These are phyloP conservation scores for Botryosphaeria agaves DNA, from an alignment of 2,329 filamentous ascomycete genomes.

Conservation along the genomic window DNA sequence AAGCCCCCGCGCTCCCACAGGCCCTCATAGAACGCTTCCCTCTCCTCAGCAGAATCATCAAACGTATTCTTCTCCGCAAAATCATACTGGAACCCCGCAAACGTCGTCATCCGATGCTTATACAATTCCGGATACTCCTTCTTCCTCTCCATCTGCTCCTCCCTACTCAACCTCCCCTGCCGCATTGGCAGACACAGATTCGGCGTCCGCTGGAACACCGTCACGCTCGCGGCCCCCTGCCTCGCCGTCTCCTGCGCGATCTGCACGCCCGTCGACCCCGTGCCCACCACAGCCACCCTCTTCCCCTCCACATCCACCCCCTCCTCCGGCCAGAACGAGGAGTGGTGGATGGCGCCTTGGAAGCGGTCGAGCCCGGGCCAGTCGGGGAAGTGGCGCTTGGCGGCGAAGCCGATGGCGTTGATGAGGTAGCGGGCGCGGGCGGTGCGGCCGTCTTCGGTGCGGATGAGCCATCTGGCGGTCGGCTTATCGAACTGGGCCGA, in stretches of 20 bases:
- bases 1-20: conserved; percentile 19
- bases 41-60: conserved; percentile 23
- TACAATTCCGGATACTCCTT: conserved; percentile 31
- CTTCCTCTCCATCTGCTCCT: conserved; percentile 33
- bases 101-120: conserved; percentile 31
- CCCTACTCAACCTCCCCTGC: conserved; percentile 26
- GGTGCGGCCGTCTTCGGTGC: conserved; percentile 32
- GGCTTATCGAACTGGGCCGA: conserved; percentile 33
- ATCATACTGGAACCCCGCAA: conserved; percentile 42
- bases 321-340: conserved; percentile 42
- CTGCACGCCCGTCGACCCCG: conserved; percentile 47
- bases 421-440: conserved; percentile 35
- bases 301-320: conserved; percentile 40
- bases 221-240: conserved; percentile 27
- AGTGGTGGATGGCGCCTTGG: conserved; percentile 41
- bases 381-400: conserved; percentile 42
- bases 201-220: conserved; percentile 49
- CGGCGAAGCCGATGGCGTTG: conserved; percentile 38
- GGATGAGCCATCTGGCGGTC: conserved; percentile 31
- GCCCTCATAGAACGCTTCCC: conserved; percentile 25
- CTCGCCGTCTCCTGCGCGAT: conserved; percentile 43
- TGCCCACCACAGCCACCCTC: conserved; percentile 44
- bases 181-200: conserved; percentile 47
- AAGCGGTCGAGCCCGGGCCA: conserved; percentile 43
- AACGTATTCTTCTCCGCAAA: conserved; percentile 36